Evolutionary conservation across 495 filamentous ascomycete species (phyloP), one percentile per base, ranked within the genome.

Genomic region (Neurospora tetraspora): DNA sequence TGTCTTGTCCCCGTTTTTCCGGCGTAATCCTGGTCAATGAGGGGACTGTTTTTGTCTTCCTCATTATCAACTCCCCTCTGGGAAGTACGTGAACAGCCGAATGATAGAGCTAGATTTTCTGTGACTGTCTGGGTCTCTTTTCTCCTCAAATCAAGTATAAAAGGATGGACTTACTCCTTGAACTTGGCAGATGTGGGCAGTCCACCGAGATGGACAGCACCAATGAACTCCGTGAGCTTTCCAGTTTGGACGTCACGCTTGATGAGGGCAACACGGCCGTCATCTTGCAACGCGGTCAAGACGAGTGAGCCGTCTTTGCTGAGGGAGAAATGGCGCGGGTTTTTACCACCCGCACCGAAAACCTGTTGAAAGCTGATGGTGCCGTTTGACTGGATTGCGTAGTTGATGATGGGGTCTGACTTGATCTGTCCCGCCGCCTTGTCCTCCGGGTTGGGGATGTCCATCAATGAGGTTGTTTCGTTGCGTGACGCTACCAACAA

Each of bases 301-400:
- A 89, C 83, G 65, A 89, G 77, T 75, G 85, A 85, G 2, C 91
- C 91, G 7, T 84, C 85, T 72, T 84, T 84, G 75, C 90, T 92
- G 75, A 94, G 81, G 40, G 85, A 87, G 78, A 93, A 89, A 39
- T 91, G 89, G 47, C 91, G 81, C 7, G 92, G 91, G 65, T 83
- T 81, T 6, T 80, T 75, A 4, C 92, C 92, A 34, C 87, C 88
- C 5, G 90, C 85, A 1, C 89, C 80, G 14, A 81, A 84, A 20
- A 86, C 78, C 47, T 88, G 82, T 7, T 86, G 78, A 72, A 89
- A 84, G 6, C 70, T 78, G 6, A 91, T 82, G 0, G 78, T 74
- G 8, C 89, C 91, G 8, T 74, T 68, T 37, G 74, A 39, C 74
- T 86, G 77, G 73, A 89, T 85, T 23, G 79, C 74, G 79, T 80